Evolutionary conservation across 371 early-diverging fungal genomes (phyloP).

Genomic region (Apophysomyces sp.): DNA sequence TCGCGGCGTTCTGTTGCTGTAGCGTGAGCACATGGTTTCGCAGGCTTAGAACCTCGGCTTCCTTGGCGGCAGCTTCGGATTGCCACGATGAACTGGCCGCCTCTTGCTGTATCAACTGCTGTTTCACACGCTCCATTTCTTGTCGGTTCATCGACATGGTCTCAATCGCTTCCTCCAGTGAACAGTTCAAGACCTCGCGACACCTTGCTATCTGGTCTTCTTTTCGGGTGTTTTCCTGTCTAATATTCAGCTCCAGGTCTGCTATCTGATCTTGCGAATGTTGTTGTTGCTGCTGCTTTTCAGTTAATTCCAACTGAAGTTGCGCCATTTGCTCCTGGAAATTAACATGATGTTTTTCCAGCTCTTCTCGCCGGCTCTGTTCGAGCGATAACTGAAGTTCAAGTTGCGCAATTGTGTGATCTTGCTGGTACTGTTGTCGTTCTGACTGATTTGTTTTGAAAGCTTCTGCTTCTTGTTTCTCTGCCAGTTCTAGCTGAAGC

Average conservation of each 20-base stretch:
- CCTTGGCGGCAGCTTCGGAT: neutral
- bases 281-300: neutral
- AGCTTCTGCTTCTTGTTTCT: neutral
- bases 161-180: neutral
- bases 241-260: neutral
- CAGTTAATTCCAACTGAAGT: neutral
- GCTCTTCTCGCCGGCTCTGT: neutral
- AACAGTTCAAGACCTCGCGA: neutral
- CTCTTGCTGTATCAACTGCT: neutral
- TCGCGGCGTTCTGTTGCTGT: neutral
- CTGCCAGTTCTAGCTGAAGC: neutral
- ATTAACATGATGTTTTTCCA: neutral
- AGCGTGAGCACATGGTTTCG: neutral
- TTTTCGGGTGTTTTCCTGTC: neutral
- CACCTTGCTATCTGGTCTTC: neutral
- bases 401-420: neutral
- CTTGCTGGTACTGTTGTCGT: neutral
- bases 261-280: neutral
- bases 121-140: neutral
- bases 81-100: neutral
- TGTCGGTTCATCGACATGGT: neutral
- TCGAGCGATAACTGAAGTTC: neutral
- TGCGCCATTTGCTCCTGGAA: neutral
- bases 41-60: neutral
- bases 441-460: neutral